Evolutionary conservation across 345 rosid species (phyloP), one percentile per base, ranked within the genome.

Genomic region (Microcos paniculata): DNA sequence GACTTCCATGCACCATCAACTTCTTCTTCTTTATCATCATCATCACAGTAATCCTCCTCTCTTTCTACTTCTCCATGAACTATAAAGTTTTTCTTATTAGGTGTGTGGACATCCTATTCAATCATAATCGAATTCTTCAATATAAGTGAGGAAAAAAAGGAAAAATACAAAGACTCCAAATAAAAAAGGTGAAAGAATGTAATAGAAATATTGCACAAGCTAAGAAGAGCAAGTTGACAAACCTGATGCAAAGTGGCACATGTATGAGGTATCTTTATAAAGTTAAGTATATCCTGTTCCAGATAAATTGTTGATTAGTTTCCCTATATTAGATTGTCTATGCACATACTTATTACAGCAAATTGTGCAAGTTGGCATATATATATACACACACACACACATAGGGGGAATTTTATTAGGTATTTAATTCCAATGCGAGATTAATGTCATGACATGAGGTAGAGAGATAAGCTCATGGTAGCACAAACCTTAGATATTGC

Each of bases 401-500:
- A 43, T 58, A n/a, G n/a, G n/a, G 62, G 72, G 68, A 51, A 35
- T 64, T 21, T 78, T 76, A 70, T 79, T 70, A 69, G 46, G 72
- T 69, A 51, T 70, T 10, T 63, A 53, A 78, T 56, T 66, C 46
- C 64, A 9, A 52, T 24, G 13, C 24, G 55, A 67, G 23, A 67
- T 65, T 13, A 71, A 55, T 72, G 66, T 42, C 33, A 43, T 42
- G 66, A 72, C 23, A 42, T 26, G 40, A 40, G 1, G n/a, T 40
- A 19, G 30, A 33, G 19, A 23, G n/a, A 21, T 24, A 62, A 23
- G n/a, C 16, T 48, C n/a, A 71, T 40, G 49, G 71, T 62, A 62
- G 40, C 48, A 72, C 83, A 78, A 48, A 91, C 97, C 92, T 86
- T 75, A 70, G 85, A 84, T 59, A 82, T 86, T 12, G 74, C 73